Evolutionary conservation across 106 monocot species (phyloP), one percentile per base, ranked within the genome.

Genomic region (Posidonia australis): DNA sequence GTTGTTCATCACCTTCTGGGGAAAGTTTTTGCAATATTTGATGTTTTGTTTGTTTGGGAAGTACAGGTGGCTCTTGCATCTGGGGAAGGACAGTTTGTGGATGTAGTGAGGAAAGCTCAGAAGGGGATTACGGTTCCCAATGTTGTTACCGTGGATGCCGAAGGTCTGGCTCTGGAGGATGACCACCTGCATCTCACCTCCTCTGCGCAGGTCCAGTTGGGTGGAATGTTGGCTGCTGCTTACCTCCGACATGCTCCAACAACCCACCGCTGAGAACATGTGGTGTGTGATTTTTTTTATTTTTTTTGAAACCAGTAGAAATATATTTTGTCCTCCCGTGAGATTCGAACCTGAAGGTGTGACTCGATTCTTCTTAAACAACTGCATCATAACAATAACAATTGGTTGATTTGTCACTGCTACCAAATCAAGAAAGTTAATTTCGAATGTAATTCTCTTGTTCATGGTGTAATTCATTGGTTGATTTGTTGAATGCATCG

Each of bases 61-160:
- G n/a, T 48, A 23, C 59, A 91, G 90, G 92, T 92, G 22, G 92
- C 79, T 17, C 26, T 92, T 65, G 74, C 81, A 16, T 84, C 87
- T 1, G 92, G 92, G 12, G 73, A 78, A 20, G 74, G 63, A 23
- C 20, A 44, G 22, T 53, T 62, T 56, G 51, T 81, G 44, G 84
- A 76, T 47, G 73, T 61, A 60, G 79, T 92, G 24, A 79, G 87
- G 51, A 66, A 75, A 51, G 84, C 81, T 36, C 92, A 92, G 68
- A 53, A 80, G 54, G 75, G 65, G 21, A 70, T 87, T 6, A 18
- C 70, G 16, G 26, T 87, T 44, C 71, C 74, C 5, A 75, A 78
- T 63, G 87, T 87, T 32, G 26, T 72, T 3, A 77, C 73, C 11
- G 86, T 84, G 6, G 87, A 92, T 66, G 81, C 92, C 7, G 80